Evolutionary conservation across 352 stramenopile genomes (phyloP).

Genomic region (Halophytophthora polymorphica): DNA sequence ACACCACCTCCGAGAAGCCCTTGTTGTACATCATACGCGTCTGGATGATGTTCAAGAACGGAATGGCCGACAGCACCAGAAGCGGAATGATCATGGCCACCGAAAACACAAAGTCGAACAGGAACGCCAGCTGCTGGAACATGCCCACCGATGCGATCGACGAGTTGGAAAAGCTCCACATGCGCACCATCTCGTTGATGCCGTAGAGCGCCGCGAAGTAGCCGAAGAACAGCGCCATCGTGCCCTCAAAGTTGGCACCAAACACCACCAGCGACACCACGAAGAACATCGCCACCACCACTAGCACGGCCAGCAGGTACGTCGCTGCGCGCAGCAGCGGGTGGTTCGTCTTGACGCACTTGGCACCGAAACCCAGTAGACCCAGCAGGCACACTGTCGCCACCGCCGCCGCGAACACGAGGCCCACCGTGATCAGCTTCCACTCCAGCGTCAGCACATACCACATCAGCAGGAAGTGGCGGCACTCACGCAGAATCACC

Average conservation of each 20-base stretch:
- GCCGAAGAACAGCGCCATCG: conserved; percentile 75
- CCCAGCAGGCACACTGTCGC: conserved; percentile 59
- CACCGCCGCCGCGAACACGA: conserved; percentile 56
- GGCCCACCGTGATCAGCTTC: conserved; percentile 41
- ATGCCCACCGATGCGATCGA: conserved; percentile 59
- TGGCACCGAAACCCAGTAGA: conserved; percentile 32
- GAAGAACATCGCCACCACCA: conserved; percentile 46
- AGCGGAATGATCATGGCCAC: conserved; percentile 71
- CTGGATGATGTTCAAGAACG: conserved; percentile 86
- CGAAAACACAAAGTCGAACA: conserved; percentile 85
- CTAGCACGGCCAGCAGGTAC: conserved; percentile 45
- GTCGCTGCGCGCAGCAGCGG: conserved; percentile 44
- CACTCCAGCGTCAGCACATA: conserved; percentile 79
- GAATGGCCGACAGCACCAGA: conserved; percentile 76
- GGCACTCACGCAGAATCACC: conserved; percentile 70
- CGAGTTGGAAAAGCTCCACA: conserved; percentile 75
- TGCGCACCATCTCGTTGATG: conserved; percentile 83
- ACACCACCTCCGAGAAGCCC: conserved; percentile 83
- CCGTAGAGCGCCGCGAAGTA: conserved; percentile 76
- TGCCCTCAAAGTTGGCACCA: conserved; percentile 27
- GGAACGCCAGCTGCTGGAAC: conserved; percentile 81
- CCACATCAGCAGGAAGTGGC: conserved; percentile 84
- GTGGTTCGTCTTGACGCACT: conserved; percentile 29
- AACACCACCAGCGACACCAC: conserved; percentile 39
- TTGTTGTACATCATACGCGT: conserved; percentile 92